Evolutionary conservation across 768 basidiomycete genomes (phyloP), one percentile per base, ranked within the genome.

Genomic region (Leucosporidium yakuticum): DNA sequence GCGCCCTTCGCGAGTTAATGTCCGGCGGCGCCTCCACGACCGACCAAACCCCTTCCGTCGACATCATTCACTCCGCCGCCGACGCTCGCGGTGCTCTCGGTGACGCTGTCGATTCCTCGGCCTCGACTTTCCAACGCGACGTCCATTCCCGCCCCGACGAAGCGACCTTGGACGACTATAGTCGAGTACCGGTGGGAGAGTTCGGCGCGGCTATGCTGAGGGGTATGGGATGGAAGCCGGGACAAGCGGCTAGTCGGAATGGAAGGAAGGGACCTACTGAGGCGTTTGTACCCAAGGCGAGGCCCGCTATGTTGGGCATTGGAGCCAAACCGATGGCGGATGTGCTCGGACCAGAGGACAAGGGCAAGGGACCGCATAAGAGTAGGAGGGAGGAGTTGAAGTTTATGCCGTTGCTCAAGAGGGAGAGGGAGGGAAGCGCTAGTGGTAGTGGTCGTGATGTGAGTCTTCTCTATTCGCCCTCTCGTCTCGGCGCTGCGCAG

Each of bases 161-260:
- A 61, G 77, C 93, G 2, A 86, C 89, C 0, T 79, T 89, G 23
- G 87, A 89, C 0, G 95, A 94, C 78, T 99, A 98, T 76, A 85
- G 85, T 47, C 88, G 91, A 25, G 85, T 97, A 0, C 96, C 96
- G 0, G 87, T 99, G 21, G 87, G 88, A 8, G 88, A 90, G 64
- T 99, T 98, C 73, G 95, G 96, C 9, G 87, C 89, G 7, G 96
- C 96, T 11, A 84, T 98, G 74, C 82, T 96, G 6, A 84, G 93
- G 55, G 95, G 95, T 0, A 98, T 98, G 96, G 94, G 94, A 4
- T 97, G 92, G 92, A 89, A 89, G 68, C 86, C 89, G 47, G 88
- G 89, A 1, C 84, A 84, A 5, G 85, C 87, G 6, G 90, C 89
- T 4, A 83, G 86, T 29, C 82, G 84, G 54, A 86, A 84, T 48